Evolutionary conservation across 2,329 filamentous ascomycete genomes (phyloP), one percentile per base, ranked within the genome.

Genomic region (Paecilomyces sp.): DNA sequence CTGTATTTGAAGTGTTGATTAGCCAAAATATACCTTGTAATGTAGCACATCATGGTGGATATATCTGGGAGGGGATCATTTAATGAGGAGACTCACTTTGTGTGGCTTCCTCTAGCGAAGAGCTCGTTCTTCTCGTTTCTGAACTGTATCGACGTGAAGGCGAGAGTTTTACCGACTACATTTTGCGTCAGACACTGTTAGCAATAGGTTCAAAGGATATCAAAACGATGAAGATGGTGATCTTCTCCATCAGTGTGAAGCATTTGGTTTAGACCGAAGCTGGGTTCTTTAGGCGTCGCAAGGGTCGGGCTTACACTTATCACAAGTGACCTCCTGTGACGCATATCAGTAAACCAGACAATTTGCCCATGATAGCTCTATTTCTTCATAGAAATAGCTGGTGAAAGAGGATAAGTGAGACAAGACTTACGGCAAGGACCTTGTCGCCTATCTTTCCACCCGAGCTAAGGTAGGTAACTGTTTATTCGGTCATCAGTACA

Each of bases 31-130:
- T 9, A 8, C 41, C 0, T 47, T 22, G 41, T 22, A 47, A 33
- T 12, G 31, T 33, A 33, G 31, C 31, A 33, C 6, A 33, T 5
- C 5, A 12, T 8, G 31, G n/a, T 18, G n/a, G 8, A 18, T 9
- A 47, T 47, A 4, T 47, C 41, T 18, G n/a, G 6, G 25, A 28
- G 15, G 18, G 1, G 18, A 5, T 8, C n/a, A n/a, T 8, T 47
- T n/a, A 18, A 8, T 18, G 36, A 8, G n/a, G 24, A 1, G 56
- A 66, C 76, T 67, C 69, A 85, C 79, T 89, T 89, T 1, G 86
- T 88, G 72, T 89, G 86, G 66, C 86, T 88, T 2, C 86, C 86
- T 60, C 86, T 76, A 1, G 86, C 86, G 58, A 88, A 82, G 8
- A 88, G 61, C 56, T 88, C 80, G 55, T 85, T 79, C 59, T 83